Conservation (phyloP, 192 early-diverging fungal species). For the Mortierella hygrophila region DNA sequence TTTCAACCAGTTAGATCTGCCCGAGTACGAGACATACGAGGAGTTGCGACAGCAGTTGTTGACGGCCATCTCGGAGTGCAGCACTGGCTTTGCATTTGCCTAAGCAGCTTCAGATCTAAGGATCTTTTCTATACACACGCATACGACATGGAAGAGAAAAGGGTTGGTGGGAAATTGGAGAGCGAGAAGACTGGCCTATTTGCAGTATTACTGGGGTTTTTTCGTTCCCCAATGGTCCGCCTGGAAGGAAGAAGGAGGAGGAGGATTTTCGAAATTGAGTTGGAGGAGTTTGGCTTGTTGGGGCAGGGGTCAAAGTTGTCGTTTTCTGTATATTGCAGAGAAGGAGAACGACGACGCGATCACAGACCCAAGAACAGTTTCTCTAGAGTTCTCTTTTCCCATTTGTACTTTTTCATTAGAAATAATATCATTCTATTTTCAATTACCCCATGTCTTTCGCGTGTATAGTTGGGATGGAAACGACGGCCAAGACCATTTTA, state of each 20-base stretch:
- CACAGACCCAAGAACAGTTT: too few relatives aligned
- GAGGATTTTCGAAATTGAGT: too few relatives aligned
- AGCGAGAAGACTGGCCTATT: not conserved
- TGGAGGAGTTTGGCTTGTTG: too few relatives aligned
- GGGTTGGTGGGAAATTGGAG: not conserved
- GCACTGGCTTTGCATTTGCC: constrained; percentile 90
- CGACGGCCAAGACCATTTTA: too few relatives aligned
- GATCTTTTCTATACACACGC: not conserved
- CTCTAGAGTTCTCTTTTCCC: too few relatives aligned
- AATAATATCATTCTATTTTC: too few relatives aligned
- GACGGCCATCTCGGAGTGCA: constrained; percentile 91
- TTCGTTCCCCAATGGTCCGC: not conserved
- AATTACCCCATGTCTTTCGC: too few relatives aligned
- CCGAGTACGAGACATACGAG: constrained; percentile 93
- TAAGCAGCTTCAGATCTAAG: not conserved
- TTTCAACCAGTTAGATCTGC: constrained; percentile 98
- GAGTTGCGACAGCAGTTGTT: constrained; percentile 83
- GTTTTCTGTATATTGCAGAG: too few relatives aligned
- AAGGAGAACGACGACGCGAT: too few relatives aligned
- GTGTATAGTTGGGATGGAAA: too few relatives aligned
- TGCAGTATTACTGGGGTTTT: not conserved
- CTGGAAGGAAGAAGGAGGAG: not conserved
- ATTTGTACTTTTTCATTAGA: too few relatives aligned
- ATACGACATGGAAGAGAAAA: not conserved
- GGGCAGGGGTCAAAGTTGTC: too few relatives aligned